Evolutionary conservation across 1,284 basidiomycete genomes (phyloP), one percentile per base, ranked within the genome.

Genomic region (Cutaneotrichosporon curvatum): DNA sequence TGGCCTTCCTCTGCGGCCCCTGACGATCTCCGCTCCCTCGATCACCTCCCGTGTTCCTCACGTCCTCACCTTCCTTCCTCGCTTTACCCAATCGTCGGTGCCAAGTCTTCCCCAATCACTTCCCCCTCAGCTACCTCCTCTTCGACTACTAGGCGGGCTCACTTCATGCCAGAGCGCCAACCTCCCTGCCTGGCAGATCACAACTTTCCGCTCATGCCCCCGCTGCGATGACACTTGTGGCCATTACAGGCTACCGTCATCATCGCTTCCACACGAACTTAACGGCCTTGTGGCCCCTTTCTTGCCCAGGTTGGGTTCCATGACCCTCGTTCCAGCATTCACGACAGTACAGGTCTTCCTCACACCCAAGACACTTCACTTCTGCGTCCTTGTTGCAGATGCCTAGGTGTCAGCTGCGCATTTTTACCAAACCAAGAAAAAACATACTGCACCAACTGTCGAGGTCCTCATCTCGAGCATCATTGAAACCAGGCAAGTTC

Each of bases 341-440:
- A 19, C 37, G 35, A 52, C 68, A 70, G 48, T 69, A 70, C 30
- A 63, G 54, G 52, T 70, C 68, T 19, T 50, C 55, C 10, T 67
- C 65, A 52, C 68, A 70, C 15, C 62, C 65, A 7, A 40, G 35
- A 40, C 68, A 70, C 8, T 61, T 50, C 16, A 70, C 44, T 12
- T 53, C 56, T 6, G 68, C 68, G 49, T 70, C 67, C 37, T 55
- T 54, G 41, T 63, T 68, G 47, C 68, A 70, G 44, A 70, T 70
- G 42, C 63, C 68, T 70, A 7, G 45, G 25, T 20, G 33, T 53
- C 37, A 55, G 45, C 21, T 10, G 8, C 14, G 15, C 5, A 12
- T 14, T 5, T 16, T 33, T n/a, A 20, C 15, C 11, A 10, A 4
- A 65, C 67, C 59, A 46, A 12, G 25, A 28, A 28, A 28, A 28